phyloP scores from a whole-genome alignment of 2,329 filamentous ascomycete species.

The Fusarium sublunatum region DNA sequence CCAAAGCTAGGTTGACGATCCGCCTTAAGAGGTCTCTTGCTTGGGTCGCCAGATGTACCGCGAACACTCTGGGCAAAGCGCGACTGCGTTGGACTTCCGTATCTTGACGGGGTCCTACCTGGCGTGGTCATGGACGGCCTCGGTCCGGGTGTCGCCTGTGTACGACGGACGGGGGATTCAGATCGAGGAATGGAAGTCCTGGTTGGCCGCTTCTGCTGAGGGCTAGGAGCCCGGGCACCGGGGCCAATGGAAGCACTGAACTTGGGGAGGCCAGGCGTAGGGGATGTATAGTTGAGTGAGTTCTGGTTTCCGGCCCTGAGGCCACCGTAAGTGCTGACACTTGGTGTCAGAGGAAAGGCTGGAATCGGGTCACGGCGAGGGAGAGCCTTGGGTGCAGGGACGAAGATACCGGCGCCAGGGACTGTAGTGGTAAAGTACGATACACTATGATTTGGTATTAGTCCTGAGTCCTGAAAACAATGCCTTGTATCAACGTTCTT shows the following conservation, averaged over 20 bases:
- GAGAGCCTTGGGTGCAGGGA: conserved; percentile 84
- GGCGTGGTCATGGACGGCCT: conserved; percentile 66
- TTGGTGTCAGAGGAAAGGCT: conserved; percentile 73
- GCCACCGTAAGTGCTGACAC: conserved; percentile 68
- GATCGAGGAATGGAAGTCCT: conserved; percentile 86
- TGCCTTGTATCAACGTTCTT: conserved; percentile 49
- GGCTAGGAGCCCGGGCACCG: conserved; percentile 73
- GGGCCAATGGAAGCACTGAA: conserved; percentile 92
- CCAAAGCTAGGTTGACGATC: conserved; percentile 64
- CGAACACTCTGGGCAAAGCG: conserved; percentile 74
- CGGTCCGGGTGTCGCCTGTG: conserved; percentile 70
- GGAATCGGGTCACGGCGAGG: conserved; percentile 73
- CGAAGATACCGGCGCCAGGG: conserved; percentile 90
- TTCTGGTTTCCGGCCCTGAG: conserved; percentile 67
- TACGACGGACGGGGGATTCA: conserved; percentile 82
- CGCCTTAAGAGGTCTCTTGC: conserved; percentile 62
- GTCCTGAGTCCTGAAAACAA: background rate
- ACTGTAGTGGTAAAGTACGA: conserved; percentile 85
- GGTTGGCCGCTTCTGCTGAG: conserved; percentile 72
- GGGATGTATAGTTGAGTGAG: conserved; percentile 70
- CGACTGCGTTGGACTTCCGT: conserved; percentile 58
- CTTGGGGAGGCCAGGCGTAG: conserved; percentile 75
- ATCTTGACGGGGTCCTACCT: conserved; percentile 53
- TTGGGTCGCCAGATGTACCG: conserved; percentile 70
- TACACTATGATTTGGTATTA: conserved; percentile 55